A percentile compares a stretch with the other conserved stretches of the same genome.
Conservation (phyloP, 75 land plant species). For the Sequoiadendron giganteum region DNA sequence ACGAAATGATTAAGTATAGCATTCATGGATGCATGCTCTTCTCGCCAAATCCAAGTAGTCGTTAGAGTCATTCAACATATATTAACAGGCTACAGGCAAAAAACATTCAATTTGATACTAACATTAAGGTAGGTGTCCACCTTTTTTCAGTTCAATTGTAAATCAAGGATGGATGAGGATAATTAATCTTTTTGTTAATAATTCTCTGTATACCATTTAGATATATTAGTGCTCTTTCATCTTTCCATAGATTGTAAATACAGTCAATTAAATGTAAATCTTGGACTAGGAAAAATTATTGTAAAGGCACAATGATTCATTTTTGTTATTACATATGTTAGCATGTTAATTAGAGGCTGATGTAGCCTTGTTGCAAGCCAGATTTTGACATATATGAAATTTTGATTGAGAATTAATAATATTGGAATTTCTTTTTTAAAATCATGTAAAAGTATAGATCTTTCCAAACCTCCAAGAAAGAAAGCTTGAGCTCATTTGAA, state of each 20-base stretch:
- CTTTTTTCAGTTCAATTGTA: neutral
- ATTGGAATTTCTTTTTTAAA: neutral
- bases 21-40: neutral
- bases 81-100: too few species aligned
- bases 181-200: neutral
- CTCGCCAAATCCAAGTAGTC: neutral
- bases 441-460: neutral
- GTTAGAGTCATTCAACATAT: neutral
- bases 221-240: neutral
- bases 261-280: neutral
- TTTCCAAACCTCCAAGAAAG: conserved; percentile 80
- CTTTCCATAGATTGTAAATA: neutral
- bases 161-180: neutral
- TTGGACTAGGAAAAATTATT: neutral
- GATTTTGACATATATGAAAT: neutral
- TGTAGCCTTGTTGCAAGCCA: neutral
- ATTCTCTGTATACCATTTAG: neutral
- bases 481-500: conserved; percentile 78
- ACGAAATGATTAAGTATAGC: neutral
- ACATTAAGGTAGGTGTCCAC: neutral
- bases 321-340: neutral
- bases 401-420: neutral
- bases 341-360: neutral
- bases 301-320: neutral
- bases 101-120: too few species aligned